These are phyloP conservation scores for Plasmodium blacklocki DNA, from an alignment of 169 alveolate genomes.

Conservation along the genomic window DNA sequence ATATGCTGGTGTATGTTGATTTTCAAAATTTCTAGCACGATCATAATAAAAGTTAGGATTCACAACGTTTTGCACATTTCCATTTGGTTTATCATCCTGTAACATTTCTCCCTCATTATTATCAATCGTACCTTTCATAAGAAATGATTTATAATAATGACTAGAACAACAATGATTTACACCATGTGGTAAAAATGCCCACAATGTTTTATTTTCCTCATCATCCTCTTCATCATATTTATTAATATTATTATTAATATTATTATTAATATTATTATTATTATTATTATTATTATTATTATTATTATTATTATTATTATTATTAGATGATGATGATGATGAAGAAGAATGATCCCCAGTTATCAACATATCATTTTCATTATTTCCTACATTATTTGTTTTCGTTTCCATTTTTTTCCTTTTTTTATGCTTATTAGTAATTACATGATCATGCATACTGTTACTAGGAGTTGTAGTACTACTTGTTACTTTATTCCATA, in stretches of 20 bases:
- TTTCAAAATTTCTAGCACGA: constrained; percentile 7
- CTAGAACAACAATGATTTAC: constrained; percentile 57
- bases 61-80: background rate
- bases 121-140: background rate
- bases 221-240: constrained; percentile 15
- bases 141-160: constrained; percentile 8
- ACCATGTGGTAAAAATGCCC: constrained; percentile 76
- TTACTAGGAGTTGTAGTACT: background rate
- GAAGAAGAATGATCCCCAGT: background rate
- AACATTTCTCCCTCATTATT: background rate
- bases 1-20: background rate
- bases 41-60: constrained; percentile 47
- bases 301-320: background rate
- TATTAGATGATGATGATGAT: too few species aligned
- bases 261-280: background rate
- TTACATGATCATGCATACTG: constrained; percentile 8
- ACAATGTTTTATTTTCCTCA: constrained; percentile 32
- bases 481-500: constrained; percentile 72
- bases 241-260: background rate
- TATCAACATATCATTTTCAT: background rate
- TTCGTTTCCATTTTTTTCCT: constrained; percentile 16
- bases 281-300: background rate
- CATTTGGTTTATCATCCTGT: background rate
- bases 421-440: constrained; percentile 64
- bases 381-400: background rate